Conservation (phyloP, 169 alveolate species). For the Plasmodium chabaudi region DNA sequence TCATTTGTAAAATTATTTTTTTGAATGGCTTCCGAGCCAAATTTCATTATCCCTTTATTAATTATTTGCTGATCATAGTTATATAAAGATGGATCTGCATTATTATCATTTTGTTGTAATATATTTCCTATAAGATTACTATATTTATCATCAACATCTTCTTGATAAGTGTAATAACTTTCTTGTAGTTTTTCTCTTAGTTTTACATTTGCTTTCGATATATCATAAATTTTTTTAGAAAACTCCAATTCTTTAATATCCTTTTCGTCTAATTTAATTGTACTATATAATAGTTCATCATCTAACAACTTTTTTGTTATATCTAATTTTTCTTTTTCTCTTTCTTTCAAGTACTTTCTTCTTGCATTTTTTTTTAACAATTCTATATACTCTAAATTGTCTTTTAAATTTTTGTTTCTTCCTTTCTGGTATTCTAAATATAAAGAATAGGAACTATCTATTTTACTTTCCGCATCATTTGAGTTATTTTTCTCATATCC, state of each 20-base stretch:
- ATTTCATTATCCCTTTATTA: conserved; percentile 63
- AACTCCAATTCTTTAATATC: conserved; percentile 85
- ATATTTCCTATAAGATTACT: conserved; percentile 67
- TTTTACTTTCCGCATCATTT: conserved; percentile 4
- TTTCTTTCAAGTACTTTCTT: conserved; percentile 93
- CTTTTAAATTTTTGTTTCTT: conserved; percentile 80
- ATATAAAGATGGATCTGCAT: conserved; percentile 30
- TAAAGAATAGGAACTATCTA: conserved; percentile 6
- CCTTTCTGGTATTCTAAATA: conserved; percentile 81
- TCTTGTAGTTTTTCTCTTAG: conserved; percentile 87
- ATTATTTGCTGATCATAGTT: conserved; percentile 65
- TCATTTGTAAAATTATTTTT: conserved; percentile 26
- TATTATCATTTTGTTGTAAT: conserved; percentile 43
- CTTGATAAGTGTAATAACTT: conserved; percentile 85
- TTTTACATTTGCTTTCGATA: conserved; percentile 91
- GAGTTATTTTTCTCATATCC: neutral
- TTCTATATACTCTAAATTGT: conserved; percentile 81
- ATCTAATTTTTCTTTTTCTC: conserved; percentile 93
- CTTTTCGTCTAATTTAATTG: conserved; percentile 79
- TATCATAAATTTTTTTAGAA: conserved; percentile 89
- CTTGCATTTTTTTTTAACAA: conserved; percentile 89
- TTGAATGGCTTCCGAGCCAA: conserved; percentile 38
- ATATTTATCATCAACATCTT: conserved; percentile 92
- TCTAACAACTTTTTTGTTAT: conserved; percentile 94
- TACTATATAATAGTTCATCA: conserved; percentile 90